Base-by-base conservation (phyloP, 345 rosid species). In the Moringa oleifera region DNA sequence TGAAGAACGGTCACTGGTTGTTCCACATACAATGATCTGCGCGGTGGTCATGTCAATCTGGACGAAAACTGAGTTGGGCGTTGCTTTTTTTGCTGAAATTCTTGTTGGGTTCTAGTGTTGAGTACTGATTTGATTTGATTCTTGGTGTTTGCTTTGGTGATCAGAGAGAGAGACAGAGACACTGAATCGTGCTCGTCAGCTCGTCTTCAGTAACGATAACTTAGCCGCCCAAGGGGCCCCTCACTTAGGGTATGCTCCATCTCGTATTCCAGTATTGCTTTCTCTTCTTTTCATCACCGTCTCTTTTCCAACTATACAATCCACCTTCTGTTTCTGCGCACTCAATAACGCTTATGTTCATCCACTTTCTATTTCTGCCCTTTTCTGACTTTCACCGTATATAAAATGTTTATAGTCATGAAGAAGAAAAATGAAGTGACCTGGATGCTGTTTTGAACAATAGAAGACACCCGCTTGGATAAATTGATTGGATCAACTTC, bases 151-250 rank as follows among this genome's bases (percentile, higher is more conserved):
- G 18, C 33, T 66, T 64, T 66, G 68, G 50, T 72, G 73, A 33
- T 70, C 85, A 95, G 99, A 95, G 72, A 87, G 97, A 58, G 99
- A 95, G 86, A 91, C 97, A 65, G 99, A 95, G 75, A 87, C 95
- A 57, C 85, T 95, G 80, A 95, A 87, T 85, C 84, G 85, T 55
- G 99, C 99, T 79, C 97, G 97, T 73, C 96, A 91, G 84, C 82
- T 95, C 73, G 96, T 95, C 72, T 87, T 82, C 77, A 87, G 68
- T 55, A 83, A 75, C 74, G 96, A 91, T 69, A 81, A 57, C 82
- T 65, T 80, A 72, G 76, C 87, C 64, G 76, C 69, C 62, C 87
- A 66, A 70, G 82, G 71, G 18, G 66, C 68, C 63, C 75, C 72
- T 36, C 77, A 83, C 41, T 69, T 77, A 58, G 76, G 81, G 94